Evolutionary conservation across 2,329 filamentous ascomycete species (phyloP), one percentile per base, ranked within the genome.

Genomic region (Bipolaris oryzae): DNA sequence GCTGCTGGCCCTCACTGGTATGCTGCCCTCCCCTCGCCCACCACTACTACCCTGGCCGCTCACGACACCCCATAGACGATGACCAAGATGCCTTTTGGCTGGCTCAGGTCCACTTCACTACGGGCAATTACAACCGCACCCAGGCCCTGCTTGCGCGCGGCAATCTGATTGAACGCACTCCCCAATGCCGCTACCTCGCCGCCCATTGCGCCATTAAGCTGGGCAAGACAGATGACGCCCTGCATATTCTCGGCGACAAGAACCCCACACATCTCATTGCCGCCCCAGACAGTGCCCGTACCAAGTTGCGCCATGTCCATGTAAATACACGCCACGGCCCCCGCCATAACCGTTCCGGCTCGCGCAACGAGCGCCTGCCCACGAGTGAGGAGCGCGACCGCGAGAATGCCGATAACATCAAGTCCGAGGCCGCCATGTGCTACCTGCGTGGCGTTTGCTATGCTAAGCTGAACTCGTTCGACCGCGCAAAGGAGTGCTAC

Each of bases 401-500:
- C 51, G 91, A 94, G 65, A 89, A 94, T 63, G 82, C 85, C 7
- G 85, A 84, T 39, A 91, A 89, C 72, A 82, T 96, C 56, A 89
- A 91, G 57, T 96, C 95, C 68, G 94, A 99, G 78, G 95, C 95
- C 0, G 92, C 90, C 71, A 99, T 99, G 93, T 99, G 95, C 79
- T 96, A 96, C 74, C 80, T 99, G 50, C 85, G 95, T 21, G 95
- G 95, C 5, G 84, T 96, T 47, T 98, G 96, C 81, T 97, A 92
- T 74, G 93, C 95, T 6, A 96, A 96, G 77, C 91, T 96, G 75
- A 99, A 98, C 76, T 91, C 94, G 23, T 98, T 98, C 69, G 95
- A 99, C 74, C 88, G 92, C 33, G 95, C 95, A 50, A 97, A 97
- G 76, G 93, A 98, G 70, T 98, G 95, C 79, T 99, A 98, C 83